Evolutionary conservation across 1,284 basidiomycete genomes (phyloP).

Genomic region (Takashimella koratensis): DNA sequence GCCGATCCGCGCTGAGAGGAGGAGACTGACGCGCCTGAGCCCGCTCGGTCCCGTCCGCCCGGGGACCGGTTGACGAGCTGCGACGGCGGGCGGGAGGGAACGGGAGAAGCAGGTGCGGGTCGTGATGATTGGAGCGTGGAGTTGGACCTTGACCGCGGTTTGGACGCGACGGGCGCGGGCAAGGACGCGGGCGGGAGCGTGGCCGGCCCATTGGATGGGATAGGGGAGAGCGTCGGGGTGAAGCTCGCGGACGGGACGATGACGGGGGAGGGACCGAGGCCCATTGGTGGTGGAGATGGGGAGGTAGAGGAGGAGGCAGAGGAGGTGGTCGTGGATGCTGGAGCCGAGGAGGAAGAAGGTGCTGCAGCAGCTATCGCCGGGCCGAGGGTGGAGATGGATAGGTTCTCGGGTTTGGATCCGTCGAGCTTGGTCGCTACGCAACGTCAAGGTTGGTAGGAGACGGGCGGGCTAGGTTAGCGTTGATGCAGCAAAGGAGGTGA

Average conservation of each 20-base stretch:
- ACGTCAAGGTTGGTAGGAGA: background rate
- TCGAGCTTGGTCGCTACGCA: background rate
- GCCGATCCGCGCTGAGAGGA: background rate
- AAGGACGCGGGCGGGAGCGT: background rate
- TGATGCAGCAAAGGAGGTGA: too few species aligned
- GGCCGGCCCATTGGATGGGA: background rate
- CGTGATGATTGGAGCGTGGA: conserved; percentile 26
- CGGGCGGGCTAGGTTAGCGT: background rate
- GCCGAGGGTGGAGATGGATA: background rate
- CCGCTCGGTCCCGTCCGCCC: background rate
- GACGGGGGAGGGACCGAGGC: background rate
- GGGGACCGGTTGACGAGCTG: conserved; percentile 14
- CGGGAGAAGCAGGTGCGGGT: conserved; percentile 41
- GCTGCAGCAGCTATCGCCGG: too few species aligned
- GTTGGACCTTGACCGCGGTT: conserved; percentile 24
- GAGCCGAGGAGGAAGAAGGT: background rate
- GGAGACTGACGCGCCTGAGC: background rate
- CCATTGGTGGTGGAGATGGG: background rate
- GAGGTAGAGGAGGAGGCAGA: background rate
- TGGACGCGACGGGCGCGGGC: background rate
- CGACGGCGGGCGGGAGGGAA: conserved; percentile 29
- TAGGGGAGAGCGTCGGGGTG: background rate
- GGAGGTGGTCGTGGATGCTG: background rate
- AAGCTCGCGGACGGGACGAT: background rate
- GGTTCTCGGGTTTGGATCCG: background rate